Base-by-base conservation (phyloP, 1,284 basidiomycete genomes). In the Coniferiporia weirii region DNA sequence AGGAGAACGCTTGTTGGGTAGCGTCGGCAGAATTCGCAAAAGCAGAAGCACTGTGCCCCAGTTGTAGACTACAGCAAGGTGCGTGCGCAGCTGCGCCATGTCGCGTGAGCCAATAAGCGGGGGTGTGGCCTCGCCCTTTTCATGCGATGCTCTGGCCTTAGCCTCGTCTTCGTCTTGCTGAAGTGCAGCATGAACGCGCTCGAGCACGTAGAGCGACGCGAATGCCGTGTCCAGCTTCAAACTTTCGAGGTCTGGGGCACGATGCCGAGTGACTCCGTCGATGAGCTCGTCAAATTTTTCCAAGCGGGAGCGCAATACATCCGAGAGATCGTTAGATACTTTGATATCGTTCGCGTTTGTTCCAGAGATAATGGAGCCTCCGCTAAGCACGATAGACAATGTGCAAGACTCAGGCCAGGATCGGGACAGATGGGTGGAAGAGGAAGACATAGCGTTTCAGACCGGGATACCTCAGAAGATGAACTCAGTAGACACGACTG, bases 21-120 rank as follows among this genome's bases (percentile, higher is more conserved):
- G 82, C 4, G 75, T 70, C 40, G 74, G 69, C 7, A 72, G 66
- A 15, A 83, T 69, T 56, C 73, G 74, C 10, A 67, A 64, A 34
- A 86, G 73, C 7, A 85, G 66, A 4, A 79, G 79, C 17, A 83
- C 78, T 3, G 81, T 68, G 4, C 81, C 84, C 89, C 89, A 90
- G 63, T 82, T 84, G 67, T 91, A 87, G 19, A 79, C 70, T 57
- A 91, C 77, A 12, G 85, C 81, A 8, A 87, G 67, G 22, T 90
- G 74, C 0, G 83, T 85, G 36, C 83, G 79, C 1, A 91, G 69
- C 61, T 82, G 71, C 4, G 75, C 70, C 45, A 90, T 69, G 69
- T 92, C 89, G 57, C 85, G 79, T 1, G 83, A 80, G 0, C 87
- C 88, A 55, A 91, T 73, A 15, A 73, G 66, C 20, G 78, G 78